A percentile compares a stretch with the other conserved stretches of the same genome.
Conservation (phyloP, 1,284 basidiomycete genomes). For the Sporisorium graminicola region DNA sequence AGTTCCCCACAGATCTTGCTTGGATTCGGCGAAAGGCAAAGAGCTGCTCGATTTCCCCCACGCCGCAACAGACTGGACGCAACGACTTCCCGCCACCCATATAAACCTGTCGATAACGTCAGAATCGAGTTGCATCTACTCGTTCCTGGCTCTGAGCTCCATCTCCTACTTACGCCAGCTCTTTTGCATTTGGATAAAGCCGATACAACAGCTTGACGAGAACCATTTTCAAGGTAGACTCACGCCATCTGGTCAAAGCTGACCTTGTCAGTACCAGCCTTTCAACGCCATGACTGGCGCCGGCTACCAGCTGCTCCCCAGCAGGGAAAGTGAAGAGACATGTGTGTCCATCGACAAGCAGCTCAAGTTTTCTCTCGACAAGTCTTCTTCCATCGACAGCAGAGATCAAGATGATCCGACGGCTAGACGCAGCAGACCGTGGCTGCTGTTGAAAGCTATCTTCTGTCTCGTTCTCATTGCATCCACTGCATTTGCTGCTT, state of each 20-base stretch:
- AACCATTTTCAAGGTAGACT: not conserved
- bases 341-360: constrained; percentile 17
- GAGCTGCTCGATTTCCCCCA: not conserved
- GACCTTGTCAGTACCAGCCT: constrained; percentile 11
- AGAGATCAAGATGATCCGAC: not conserved
- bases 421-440: constrained; percentile 2
- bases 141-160: not conserved
- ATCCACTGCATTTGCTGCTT: constrained; percentile 17
- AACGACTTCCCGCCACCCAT: not conserved
- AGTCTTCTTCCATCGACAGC: constrained; percentile 1
- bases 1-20: too few species aligned
- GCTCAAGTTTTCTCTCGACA: constrained; percentile 6
- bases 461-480: constrained; percentile 23
- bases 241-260: not conserved
- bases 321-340: constrained; percentile 43
- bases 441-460: constrained; percentile 26
- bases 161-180: not conserved
- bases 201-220: not conserved
- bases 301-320: constrained; percentile 39
- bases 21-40: too few species aligned
- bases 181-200: not conserved
- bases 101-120: not conserved
- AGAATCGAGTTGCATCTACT: not conserved
- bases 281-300: constrained; percentile 30
- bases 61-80: not conserved